These are phyloP conservation scores for Epichloe typhina DNA, from an alignment of 2,329 filamentous ascomycete genomes.

Conservation along the genomic window DNA sequence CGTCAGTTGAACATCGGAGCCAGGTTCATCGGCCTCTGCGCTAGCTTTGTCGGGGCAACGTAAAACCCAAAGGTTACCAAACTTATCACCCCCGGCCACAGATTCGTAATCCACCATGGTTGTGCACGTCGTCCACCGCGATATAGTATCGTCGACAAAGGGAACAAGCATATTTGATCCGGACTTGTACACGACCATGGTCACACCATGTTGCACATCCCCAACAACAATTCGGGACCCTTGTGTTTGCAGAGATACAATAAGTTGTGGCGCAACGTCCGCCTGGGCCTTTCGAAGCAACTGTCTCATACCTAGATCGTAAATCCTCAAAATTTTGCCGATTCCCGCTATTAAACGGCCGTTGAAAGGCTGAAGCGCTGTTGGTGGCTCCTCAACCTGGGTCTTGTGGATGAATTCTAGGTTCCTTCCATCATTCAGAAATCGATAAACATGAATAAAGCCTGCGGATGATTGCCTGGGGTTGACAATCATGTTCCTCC, in stretches of 20 bases:
- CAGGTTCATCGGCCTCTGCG: conserved; percentile 83
- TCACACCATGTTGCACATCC: conserved; percentile 83
- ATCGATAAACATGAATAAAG: conserved; percentile 84
- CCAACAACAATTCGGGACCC: conserved; percentile 83
- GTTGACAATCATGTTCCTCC: conserved; percentile 71
- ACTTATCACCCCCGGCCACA: conserved; percentile 87
- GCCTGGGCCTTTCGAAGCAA: conserved; percentile 84
- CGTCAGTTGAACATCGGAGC: conserved; percentile 76
- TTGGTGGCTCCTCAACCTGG: conserved; percentile 74
- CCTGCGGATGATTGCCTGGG: conserved; percentile 65
- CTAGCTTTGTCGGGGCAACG: conserved; percentile 77
- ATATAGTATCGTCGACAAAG: conserved; percentile 79
- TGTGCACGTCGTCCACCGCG: conserved; percentile 81
- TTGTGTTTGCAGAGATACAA: conserved; percentile 78
- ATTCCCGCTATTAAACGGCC: conserved; percentile 78
- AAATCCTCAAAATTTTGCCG: conserved; percentile 68
- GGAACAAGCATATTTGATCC: conserved; percentile 84
- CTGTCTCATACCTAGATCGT: conserved; percentile 86
- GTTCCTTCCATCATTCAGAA: conserved; percentile 72
- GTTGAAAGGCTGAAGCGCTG: conserved; percentile 82
- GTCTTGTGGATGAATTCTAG: conserved; percentile 98
- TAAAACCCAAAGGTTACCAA: conserved; percentile 89
- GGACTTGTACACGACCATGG: conserved; percentile 85
- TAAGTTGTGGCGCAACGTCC: conserved; percentile 62
- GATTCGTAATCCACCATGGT: conserved; percentile 98